Evolutionary conservation across 2,329 filamentous ascomycete species (phyloP), one percentile per base, ranked within the genome.

Genomic region (Microsporum audouinii): DNA sequence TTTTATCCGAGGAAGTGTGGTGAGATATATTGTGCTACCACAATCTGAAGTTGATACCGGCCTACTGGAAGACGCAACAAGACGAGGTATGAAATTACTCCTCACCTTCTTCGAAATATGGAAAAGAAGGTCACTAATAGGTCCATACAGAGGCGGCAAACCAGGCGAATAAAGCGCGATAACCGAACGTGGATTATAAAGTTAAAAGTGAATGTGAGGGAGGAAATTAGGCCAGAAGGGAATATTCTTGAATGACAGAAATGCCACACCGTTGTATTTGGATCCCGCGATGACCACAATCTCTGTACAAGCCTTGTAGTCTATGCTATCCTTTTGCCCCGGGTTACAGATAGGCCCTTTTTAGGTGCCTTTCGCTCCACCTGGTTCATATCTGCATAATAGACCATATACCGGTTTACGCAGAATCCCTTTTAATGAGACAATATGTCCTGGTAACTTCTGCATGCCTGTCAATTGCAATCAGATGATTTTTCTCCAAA

Each of bases 1-100:
- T 76, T 96, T 96, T 72, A 95, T 96, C 70, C 84, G 91, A 69
- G 91, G 91, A 36, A 95, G 89, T 61, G 91, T 96, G 51, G 91
- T 96, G 65, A 83, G 91, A 68, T 96, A 96, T 71, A 90, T 96
- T 57, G 89, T 96, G 74, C 78, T 96, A 58, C 91, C 91, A 0
- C 86, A 87, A 5, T 82, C 80, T 33, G 87, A 88, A 49, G 91
- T 96, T 43, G 91, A 96, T 71, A 87, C 91, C 31, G 87, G 89
- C 38, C 76, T 96, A 64, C 76, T 96, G 64, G 91, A 96, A 78
- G 91, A 96, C 78, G 91, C 91, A 23, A 95, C 89, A 63, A 84
- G 89, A 74, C 86, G 89, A 85, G 89, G 89, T 89, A 77, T 63
- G 71, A 72, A 7, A 17, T 34, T 36, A 55, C 31, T 23, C 33